phyloP scores from a whole-genome alignment of 345 rosid species.

The Anacardium occidentale region DNA sequence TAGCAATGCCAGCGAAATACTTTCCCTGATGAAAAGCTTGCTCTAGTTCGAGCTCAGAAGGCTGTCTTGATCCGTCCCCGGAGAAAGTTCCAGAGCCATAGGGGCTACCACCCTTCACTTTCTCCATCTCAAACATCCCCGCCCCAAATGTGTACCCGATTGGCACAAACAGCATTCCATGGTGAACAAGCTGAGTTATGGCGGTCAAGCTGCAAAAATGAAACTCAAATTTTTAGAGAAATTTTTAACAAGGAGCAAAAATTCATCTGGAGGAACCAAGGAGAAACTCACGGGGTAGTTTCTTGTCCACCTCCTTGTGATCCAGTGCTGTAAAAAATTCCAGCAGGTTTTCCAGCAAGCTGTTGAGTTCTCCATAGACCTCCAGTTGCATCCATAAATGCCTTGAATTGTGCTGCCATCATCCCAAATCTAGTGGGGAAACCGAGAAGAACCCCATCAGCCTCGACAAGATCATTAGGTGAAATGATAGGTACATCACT shows the following conservation, averaged over 20 bases:
- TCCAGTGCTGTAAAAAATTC: conserved; percentile 70
- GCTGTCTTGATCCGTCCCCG: conserved; percentile 70
- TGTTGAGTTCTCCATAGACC: conserved; percentile 62
- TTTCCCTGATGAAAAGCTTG: conserved; percentile 78
- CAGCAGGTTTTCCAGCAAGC: conserved; percentile 78
- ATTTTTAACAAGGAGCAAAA: background rate
- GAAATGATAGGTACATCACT: conserved; percentile 53
- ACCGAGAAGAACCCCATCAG: conserved; percentile 62
- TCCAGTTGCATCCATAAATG: conserved; percentile 69
- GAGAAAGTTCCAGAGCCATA: conserved; percentile 74
- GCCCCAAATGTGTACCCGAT: conserved; percentile 69
- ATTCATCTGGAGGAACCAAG: too few relatives aligned
- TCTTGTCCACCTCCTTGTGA: conserved; percentile 86
- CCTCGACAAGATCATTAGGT: conserved; percentile 54
- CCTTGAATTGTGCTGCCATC: conserved; percentile 80
- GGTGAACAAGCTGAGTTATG: conserved; percentile 70
- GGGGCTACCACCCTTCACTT: conserved; percentile 72
- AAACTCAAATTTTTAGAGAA: background rate
- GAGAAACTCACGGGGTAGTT: conserved; percentile 59
- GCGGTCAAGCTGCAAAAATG: conserved; percentile 54
- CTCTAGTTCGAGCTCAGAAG: conserved; percentile 56
- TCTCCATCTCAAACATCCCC: conserved; percentile 71
- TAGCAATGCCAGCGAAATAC: conserved; percentile 53
- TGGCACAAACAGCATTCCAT: conserved; percentile 73
- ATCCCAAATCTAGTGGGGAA: conserved; percentile 77